Evolutionary conservation across 495 filamentous ascomycete genomes (phyloP), one percentile per base, ranked within the genome.

Genomic region (Penicillium lagena): DNA sequence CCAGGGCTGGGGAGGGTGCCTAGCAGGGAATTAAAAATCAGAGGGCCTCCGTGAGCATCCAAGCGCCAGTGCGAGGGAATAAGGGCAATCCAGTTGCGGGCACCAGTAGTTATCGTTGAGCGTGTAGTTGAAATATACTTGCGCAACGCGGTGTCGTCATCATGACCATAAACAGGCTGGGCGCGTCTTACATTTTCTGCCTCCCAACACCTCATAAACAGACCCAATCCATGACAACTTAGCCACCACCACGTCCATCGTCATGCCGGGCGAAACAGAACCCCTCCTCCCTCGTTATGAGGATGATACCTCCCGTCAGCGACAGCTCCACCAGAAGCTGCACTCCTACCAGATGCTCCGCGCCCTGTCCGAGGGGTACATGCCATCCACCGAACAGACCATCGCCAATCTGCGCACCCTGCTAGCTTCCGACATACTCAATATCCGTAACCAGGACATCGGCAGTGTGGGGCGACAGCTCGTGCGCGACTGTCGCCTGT

Each of bases 321-420:
- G 83, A 29, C 68, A 75, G 40, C 70, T 90, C 35, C 87, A 90
- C 55, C 80, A 86, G 59, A 96, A 95, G 68, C 74, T 96, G 45
- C 91, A 95, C 64, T 82, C 81, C 43, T 96, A 95, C 60, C 89
- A 95, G 69, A 93, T 95, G 87, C 49, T 87, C 28, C 78, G 87
- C 37, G 91, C 91, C 46, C 62, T 97, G 12, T 77, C 79, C 12
- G 81, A 89, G 50, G 91, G 91, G 1, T 96, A 83, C 66, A 89
- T 96, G 85, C 91, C 91, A 17, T 88, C 86, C 2, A 96, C 83
- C 8, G 88, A 95, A 50, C 91, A 97, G 57, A 50, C 74, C 46
- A 85, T 89, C 55, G 69, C 82, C 60, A 93, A 95, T 54, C 73
- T 97, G 1, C 81, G 90, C 31, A 89, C 83, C 29, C 64, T 97